Conservation (phyloP, 345 rosid genomes). For the Sonneratia caseolaris region DNA sequence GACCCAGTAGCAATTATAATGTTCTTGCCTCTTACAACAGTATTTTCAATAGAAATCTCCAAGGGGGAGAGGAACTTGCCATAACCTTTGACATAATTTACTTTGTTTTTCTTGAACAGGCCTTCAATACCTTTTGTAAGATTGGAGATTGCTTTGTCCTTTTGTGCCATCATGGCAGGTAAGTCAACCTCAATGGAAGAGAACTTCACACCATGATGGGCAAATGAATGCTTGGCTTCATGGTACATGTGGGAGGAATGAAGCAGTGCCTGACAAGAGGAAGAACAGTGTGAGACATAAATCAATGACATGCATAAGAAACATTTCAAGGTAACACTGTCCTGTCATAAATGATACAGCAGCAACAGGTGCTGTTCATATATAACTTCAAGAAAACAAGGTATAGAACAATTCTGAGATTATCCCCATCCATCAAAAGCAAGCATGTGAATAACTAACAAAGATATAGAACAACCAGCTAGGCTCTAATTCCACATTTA, state of each 20-base stretch:
- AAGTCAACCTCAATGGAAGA: constrained; percentile 89
- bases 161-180: constrained; percentile 92
- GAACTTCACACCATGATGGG: constrained; percentile 77
- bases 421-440: background rate
- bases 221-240: constrained; percentile 81
- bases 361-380: background rate
- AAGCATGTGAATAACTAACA: background rate
- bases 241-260: constrained; percentile 99
- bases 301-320: background rate
- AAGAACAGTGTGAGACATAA: constrained; percentile 4
- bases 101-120: constrained; percentile 94
- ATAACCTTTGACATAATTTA: constrained; percentile 85
- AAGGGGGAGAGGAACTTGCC: constrained; percentile 82
- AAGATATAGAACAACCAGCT: background rate
- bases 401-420: background rate
- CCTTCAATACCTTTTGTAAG: constrained; percentile 94
- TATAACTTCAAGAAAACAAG: background rate
- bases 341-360: background rate
- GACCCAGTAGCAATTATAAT: constrained; percentile 91
- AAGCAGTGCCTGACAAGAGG: constrained; percentile 65
- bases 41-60: constrained; percentile 80
- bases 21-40: constrained; percentile 78
- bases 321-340: background rate
- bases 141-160: constrained; percentile 78
- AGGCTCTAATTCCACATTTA: background rate